These are phyloP conservation scores for Chrysochromulina tobinii DNA, from an alignment of 78 protist genomes.

Conservation along the genomic window DNA sequence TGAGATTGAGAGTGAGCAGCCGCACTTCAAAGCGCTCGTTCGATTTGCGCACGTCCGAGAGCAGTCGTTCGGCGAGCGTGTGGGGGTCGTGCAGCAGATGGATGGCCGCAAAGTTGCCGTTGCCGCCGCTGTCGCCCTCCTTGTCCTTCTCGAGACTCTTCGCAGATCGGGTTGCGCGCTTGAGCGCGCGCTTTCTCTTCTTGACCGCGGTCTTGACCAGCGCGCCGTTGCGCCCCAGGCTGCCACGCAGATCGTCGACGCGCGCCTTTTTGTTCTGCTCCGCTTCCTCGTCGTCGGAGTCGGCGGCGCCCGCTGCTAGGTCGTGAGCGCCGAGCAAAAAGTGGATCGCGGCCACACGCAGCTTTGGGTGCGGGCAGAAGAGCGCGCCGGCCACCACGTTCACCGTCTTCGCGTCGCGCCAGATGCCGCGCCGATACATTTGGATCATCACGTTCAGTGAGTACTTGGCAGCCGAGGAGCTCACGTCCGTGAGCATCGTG, in stretches of 20 bases:
- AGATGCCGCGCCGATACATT: constrained; percentile 64
- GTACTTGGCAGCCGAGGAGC: constrained; percentile 62
- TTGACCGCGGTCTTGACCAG: not conserved
- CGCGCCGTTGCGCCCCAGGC: not conserved
- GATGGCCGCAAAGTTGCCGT: constrained; percentile 61
- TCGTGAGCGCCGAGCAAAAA: constrained; percentile 62
- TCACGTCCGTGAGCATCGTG: constrained; percentile 68
- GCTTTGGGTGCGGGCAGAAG: constrained; percentile 63
- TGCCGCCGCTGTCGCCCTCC: not conserved
- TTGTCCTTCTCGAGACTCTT: not conserved
- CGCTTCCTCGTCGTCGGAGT: constrained; percentile 40
- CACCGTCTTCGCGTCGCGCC: constrained; percentile 82
- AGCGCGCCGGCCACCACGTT: constrained; percentile 81
- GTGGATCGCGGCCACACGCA: constrained; percentile 54
- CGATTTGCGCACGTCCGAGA: constrained; percentile 53
- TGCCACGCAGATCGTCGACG: not conserved
- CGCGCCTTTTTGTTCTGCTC: constrained; percentile 15
- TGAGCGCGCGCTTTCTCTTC: constrained; percentile 22
- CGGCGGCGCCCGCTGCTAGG: constrained; percentile 35
- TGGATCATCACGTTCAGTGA: constrained; percentile 80
- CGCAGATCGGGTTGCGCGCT: not conserved
- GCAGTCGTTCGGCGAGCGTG: constrained; percentile 65
- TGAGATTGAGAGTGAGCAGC: constrained; percentile 69
- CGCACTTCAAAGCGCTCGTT: constrained; percentile 66
- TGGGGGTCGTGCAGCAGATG: constrained; percentile 88